phyloP scores from a whole-genome alignment of 345 rosid species.

The Eucalyptus albens region DNA sequence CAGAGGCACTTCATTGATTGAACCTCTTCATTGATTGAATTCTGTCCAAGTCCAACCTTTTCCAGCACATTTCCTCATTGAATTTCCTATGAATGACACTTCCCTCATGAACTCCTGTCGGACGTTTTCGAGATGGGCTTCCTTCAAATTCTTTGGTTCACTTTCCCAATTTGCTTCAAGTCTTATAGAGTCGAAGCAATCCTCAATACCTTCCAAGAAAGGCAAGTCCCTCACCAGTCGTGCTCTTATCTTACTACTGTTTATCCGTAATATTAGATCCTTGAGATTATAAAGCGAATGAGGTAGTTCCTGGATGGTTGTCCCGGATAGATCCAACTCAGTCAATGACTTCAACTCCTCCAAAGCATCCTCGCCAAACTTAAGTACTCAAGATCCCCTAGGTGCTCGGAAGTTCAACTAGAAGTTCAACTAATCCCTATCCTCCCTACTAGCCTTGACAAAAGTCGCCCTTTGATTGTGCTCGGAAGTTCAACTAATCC shows the following conservation, averaged over 20 bases:
- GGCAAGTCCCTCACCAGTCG: not conserved
- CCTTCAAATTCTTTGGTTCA: not conserved
- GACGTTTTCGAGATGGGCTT: not conserved
- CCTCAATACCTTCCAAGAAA: not conserved
- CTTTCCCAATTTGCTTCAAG: not conserved
- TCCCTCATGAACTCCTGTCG: no score
- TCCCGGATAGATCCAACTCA: not conserved
- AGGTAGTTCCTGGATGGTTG: not conserved
- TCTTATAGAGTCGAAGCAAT: no score
- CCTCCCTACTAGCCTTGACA: not conserved
- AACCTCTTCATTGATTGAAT: not conserved
- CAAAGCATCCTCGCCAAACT: not conserved
- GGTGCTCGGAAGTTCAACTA: not conserved
- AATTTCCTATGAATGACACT: no score
- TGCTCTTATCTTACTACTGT: not conserved
- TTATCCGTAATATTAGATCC: not conserved
- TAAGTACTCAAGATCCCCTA: not conserved
- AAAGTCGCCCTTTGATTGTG: not conserved
- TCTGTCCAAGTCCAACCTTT: no score
- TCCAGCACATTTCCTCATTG: no score
- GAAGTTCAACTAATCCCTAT: not conserved
- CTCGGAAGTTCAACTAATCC: not conserved
- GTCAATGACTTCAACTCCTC: not conserved
- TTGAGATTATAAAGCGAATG: accelerated
- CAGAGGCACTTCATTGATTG: not conserved